phyloP scores from a whole-genome alignment of 2,329 filamentous ascomycete genomes.

The Trichoderma cornu-damae region DNA sequence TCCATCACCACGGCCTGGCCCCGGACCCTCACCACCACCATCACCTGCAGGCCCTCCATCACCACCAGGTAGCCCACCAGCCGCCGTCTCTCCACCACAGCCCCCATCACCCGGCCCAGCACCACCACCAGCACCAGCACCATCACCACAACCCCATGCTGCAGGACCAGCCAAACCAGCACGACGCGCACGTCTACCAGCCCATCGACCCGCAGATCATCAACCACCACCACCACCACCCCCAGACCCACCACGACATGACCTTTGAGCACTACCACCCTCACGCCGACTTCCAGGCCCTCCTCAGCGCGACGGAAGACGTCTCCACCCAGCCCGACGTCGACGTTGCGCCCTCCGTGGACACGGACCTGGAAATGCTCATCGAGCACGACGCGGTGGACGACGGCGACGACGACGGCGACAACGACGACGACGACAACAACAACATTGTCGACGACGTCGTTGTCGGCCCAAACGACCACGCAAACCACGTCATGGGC shows the following conservation, averaged over 20 bases:
- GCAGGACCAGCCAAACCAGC: conserved; percentile 29
- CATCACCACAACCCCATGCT: conserved; percentile 35
- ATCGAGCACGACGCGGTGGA: conserved; percentile 44
- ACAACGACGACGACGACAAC: too few relatives aligned
- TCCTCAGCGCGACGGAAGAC: conserved; percentile 46
- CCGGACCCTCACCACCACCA: conserved; percentile 23
- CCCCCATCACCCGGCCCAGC: conserved; percentile 15
- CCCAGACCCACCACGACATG: conserved; percentile 26
- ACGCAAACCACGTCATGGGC: conserved; percentile 17
- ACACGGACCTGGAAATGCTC: conserved; percentile 49
- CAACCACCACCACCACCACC: conserved; percentile 19
- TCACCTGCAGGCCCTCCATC: conserved; percentile 30
- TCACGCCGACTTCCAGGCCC: conserved; percentile 49
- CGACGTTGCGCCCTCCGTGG: conserved; percentile 39
- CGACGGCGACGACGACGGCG: conserved; percentile 35
- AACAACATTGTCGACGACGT: not conserved
- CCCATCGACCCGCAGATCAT: conserved; percentile 47
- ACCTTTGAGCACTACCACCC: conserved; percentile 40
- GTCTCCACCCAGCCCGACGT: conserved; percentile 26
- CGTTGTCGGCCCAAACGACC: conserved; percentile 18
- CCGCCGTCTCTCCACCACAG: conserved; percentile 47
- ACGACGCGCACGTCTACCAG: conserved; percentile 40
- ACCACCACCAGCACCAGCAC: conserved; percentile 31
- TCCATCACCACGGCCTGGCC: not conserved
- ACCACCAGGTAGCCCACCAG: conserved; percentile 30